Base-by-base conservation (phyloP, 352 stramenopile species). In the Phytophthora crassamura region DNA sequence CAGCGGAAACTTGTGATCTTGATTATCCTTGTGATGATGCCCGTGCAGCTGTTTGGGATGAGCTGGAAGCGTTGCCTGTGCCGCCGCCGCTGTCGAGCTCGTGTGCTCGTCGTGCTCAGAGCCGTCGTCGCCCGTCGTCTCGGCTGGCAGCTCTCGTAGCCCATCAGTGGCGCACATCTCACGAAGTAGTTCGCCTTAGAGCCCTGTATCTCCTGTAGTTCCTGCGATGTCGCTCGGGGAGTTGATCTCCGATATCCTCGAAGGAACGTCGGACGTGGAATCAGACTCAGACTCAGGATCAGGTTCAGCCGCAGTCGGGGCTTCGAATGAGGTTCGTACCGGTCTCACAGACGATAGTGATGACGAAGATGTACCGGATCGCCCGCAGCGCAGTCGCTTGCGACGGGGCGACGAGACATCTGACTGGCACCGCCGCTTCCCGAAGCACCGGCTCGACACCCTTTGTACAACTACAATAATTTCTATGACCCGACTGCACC, bases 281-380 rank as follows among this genome's bases (percentile, higher is more conserved):
- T 32, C 41, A 48, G 41, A 48, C 5, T 33, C n/a, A 48, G 18
- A 48, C n/a, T n/a, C n/a, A n/a, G n/a, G n/a, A n/a, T n/a, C n/a
- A n/a, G n/a, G n/a, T 14, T 48, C 4, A 33, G 2, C 41, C 22
- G 20, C 18, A 10, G 41, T 48, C 22, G 41, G 15, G 41, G 41
- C 20, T 48, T 22, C 41, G 2, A 32, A 15, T 4, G 41, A 48
- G 22, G n/a, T 16, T 28, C 10, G 8, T 48, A 48, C n/a, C 10
- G 41, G 41, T 33, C 41, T 48, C 41, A 48, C 18, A 14, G 41
- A 48, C 18, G 41, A 34, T 33, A 48, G 41, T 33, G 41, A 33
- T 28, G 41, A 48, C 22, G 41, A 48, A 48, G 41, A 48, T 18
- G 10, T 48, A 14, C 16, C 16, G 6, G 41, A 48, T 33, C 41